These are phyloP conservation scores for Xylaria sp. DNA, from an alignment of 2,329 filamentous ascomycete genomes.

Conservation along the genomic window DNA sequence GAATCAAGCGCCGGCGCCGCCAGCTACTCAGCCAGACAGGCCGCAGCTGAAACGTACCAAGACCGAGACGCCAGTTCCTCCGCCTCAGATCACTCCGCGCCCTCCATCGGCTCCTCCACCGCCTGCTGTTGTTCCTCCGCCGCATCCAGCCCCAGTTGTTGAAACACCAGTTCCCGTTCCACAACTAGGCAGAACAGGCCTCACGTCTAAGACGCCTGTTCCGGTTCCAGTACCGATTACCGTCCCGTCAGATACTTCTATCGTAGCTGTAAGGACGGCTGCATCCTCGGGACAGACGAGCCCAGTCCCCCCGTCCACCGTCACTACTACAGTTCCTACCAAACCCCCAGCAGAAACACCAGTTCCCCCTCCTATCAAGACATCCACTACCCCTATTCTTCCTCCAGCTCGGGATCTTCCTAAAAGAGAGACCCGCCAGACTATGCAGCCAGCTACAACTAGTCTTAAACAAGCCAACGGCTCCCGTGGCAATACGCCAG, in stretches of 20 bases:
- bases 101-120: constrained; percentile 49
- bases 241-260: constrained; percentile 43
- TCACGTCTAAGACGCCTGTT: constrained; percentile 51
- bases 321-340: constrained; percentile 51
- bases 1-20: constrained; percentile 34
- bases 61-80: constrained; percentile 66
- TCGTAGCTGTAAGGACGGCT: constrained; percentile 42
- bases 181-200: constrained; percentile 45
- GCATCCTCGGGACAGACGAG: constrained; percentile 46
- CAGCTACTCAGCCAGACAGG: constrained; percentile 43
- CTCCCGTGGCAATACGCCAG: constrained; percentile 47
- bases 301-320: constrained; percentile 49
- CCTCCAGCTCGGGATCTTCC: constrained; percentile 50
- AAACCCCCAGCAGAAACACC: constrained; percentile 56
- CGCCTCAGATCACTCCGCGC: constrained; percentile 52
- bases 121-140: constrained; percentile 28
- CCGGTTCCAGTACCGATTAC: constrained; percentile 46
- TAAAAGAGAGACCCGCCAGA: constrained; percentile 61
- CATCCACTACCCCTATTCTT: constrained; percentile 53
- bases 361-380: constrained; percentile 51
- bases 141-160: constrained; percentile 38
- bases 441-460: constrained; percentile 50
- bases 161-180: constrained; percentile 50
- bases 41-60: constrained; percentile 63
- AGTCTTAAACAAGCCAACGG: constrained; percentile 44